phyloP scores from a whole-genome alignment of 305 asterid genomes.

The Fraxinus baroniana region DNA sequence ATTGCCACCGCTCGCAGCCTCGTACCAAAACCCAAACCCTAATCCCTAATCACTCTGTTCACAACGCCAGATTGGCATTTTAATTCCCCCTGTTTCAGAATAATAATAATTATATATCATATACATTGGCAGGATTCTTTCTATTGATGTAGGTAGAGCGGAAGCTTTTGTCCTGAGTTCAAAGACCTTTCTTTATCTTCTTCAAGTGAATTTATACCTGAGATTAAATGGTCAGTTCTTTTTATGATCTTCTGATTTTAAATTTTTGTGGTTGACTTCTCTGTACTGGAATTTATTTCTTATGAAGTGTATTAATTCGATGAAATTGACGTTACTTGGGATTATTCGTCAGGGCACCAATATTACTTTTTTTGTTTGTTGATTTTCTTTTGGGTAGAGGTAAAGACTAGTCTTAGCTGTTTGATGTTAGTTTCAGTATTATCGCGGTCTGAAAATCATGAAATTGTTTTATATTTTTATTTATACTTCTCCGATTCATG shows the following conservation, averaged over 20 bases:
- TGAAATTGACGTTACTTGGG: constrained; percentile 15
- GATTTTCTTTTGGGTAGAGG: neutral
- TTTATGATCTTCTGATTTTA: neutral
- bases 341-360: neutral
- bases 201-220: constrained; percentile 22
- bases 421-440: constrained; percentile 13
- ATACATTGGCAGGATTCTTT: neutral
- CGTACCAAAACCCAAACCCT: constrained; percentile 22
- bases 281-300: neutral
- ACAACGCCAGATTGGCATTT: constrained; percentile 13
- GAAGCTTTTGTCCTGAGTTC: constrained; percentile 17
- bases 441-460: neutral
- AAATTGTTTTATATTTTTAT: neutral
- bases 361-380: neutral
- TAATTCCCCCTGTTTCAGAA: neutral
- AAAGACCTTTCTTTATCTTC: neutral
- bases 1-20: constrained; percentile 14
- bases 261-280: neutral
- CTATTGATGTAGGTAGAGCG: constrained; percentile 3
- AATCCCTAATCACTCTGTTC: neutral
- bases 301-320: neutral
- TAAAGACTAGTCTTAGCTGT: neutral
- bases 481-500: neutral
- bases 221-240: constrained; percentile 34
- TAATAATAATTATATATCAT: neutral